These are phyloP conservation scores for Fistulinella prunicolor DNA, from an alignment of 768 basidiomycete genomes.

Conservation along the genomic window DNA sequence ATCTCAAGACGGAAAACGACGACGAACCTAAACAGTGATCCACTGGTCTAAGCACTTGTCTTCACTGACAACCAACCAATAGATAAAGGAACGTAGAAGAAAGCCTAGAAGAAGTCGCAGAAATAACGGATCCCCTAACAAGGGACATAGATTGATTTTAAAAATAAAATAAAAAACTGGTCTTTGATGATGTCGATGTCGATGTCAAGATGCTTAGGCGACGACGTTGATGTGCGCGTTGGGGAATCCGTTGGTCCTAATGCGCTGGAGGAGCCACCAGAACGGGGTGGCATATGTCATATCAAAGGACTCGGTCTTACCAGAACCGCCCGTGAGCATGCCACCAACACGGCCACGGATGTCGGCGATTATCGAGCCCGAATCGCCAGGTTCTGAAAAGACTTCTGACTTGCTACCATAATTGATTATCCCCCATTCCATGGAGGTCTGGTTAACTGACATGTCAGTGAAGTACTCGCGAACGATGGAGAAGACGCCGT, in stretches of 20 bases:
- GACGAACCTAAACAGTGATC: not conserved
- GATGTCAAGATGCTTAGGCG: not conserved
- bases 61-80: not conserved
- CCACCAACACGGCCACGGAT: slow-evolving; percentile 34
- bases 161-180: too few relatives aligned
- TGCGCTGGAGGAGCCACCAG: slow-evolving; percentile 33
- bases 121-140: too few relatives aligned
- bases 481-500: slow-evolving; percentile 32
- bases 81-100: not conserved
- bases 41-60: not conserved
- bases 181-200: not conserved
- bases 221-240: slow-evolving; percentile 12
- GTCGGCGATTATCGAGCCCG: slow-evolving; percentile 36
- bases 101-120: not conserved
- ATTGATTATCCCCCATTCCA: not conserved
- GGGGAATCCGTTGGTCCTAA: slow-evolving; percentile 25
- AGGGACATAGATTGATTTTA: too few relatives aligned
- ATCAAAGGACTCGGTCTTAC: slow-evolving; percentile 25
- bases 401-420: not conserved
- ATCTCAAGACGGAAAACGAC: not conserved
- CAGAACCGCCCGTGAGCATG: slow-evolving; percentile 35
- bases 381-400: slow-evolving; percentile 39
- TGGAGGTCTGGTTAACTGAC: not conserved
- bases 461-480: slow-evolving; percentile 29
- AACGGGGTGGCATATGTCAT: slow-evolving; percentile 42